Evolutionary conservation across 2,329 filamentous ascomycete species (phyloP), one percentile per base, ranked within the genome.

Genomic region (Whalleya microplaca): DNA sequence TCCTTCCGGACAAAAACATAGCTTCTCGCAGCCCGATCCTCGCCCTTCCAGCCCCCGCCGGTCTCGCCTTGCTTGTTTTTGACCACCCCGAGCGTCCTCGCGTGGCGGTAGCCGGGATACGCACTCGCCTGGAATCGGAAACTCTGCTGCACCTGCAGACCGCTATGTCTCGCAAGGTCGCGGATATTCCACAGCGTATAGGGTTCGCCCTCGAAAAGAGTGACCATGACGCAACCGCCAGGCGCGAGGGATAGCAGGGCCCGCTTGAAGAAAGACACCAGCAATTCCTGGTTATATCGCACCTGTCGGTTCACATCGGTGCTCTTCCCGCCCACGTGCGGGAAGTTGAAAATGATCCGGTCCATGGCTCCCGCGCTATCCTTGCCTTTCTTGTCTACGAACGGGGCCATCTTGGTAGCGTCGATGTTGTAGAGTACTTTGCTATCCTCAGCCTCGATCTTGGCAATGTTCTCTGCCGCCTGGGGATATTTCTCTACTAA

Each of bases 291-390:
- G 76, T 99, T 98, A 72, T 91, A 86, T 54, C 95, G 87, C 14
- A 97, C 92, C 76, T 99, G 95, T 37, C 95, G 83, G 77, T 97
- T 97, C 53, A 97, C 89, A 76, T 98, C 93, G 65, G 89, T 98
- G 63, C 86, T 90, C 68, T 96, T 88, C 45, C 95, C 95, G 62
- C 95, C 95, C 2, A 96, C 90, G 77, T 99, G 95, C 37, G 95
- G 95, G 74, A 99, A 99, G 80, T 97, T 96, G 84, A 98, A 99
- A 64, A 94, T 81, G 60, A 98, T 88, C 54, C 86, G 83, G 72
- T 96, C 87, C 80, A 89, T 93, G 3, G 78, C 66, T 54, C 65
- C 68, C 5, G 19, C 56, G 9, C 51, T 61, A 40, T 50, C 57
- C 41, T 60, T 66, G 6, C 72, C 73, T 21, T 73, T 76, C 45